A percentile compares a stretch with the other conserved stretches of the same genome.
These are phyloP conservation scores for Halteria grandinella DNA, from an alignment of 73 alveolate genomes.

Conservation along the genomic window DNA sequence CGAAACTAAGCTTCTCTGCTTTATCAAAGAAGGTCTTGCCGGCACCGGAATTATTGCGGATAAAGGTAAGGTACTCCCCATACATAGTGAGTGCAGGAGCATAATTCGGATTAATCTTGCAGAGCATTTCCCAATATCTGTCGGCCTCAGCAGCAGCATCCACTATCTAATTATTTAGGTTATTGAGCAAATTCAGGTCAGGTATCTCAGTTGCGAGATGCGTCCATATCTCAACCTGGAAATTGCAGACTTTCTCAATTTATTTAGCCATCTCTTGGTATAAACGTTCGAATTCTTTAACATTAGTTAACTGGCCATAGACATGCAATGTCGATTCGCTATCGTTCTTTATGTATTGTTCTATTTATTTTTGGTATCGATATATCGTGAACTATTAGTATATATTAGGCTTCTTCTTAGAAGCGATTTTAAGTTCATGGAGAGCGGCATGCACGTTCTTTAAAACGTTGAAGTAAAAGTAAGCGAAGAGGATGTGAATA, in stretches of 20 bases:
- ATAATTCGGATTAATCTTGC: slow-evolving; percentile 46
- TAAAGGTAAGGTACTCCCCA: slow-evolving; percentile 55
- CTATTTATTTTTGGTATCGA: slow-evolving; percentile 37
- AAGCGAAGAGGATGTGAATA: slow-evolving; percentile 42
- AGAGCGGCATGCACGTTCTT: slow-evolving; percentile 56
- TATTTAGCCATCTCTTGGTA: slow-evolving; percentile 39
- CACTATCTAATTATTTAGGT: slow-evolving; percentile 9
- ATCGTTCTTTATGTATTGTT: slow-evolving; percentile 11
- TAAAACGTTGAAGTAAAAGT: slow-evolving; percentile 32
- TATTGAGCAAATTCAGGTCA: slow-evolving; percentile 36
- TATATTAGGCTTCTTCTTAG: slow-evolving; percentile 46
- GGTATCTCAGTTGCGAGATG: slow-evolving; percentile 58
- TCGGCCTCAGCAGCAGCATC: slow-evolving; percentile 40
- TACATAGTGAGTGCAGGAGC: slow-evolving; percentile 45
- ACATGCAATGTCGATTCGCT: slow-evolving; percentile 15
- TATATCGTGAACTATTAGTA: slow-evolving; percentile 43
- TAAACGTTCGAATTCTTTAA: slow-evolving; percentile 38
- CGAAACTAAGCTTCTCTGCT: slow-evolving; percentile 38
- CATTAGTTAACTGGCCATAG: slow-evolving; percentile 46
- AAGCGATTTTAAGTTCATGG: slow-evolving; percentile 44
- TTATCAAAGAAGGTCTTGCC: slow-evolving; percentile 52
- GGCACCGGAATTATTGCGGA: slow-evolving; percentile 26
- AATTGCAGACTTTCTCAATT: slow-evolving; percentile 58
- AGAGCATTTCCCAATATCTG: slow-evolving; percentile 9
- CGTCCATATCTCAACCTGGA: slow-evolving; percentile 59